A percentile compares a stretch with the other conserved stretches of the same genome.
These are phyloP conservation scores for Eudorina sp. DNA, from an alignment of 139 green algal genomes.

Conservation along the genomic window DNA sequence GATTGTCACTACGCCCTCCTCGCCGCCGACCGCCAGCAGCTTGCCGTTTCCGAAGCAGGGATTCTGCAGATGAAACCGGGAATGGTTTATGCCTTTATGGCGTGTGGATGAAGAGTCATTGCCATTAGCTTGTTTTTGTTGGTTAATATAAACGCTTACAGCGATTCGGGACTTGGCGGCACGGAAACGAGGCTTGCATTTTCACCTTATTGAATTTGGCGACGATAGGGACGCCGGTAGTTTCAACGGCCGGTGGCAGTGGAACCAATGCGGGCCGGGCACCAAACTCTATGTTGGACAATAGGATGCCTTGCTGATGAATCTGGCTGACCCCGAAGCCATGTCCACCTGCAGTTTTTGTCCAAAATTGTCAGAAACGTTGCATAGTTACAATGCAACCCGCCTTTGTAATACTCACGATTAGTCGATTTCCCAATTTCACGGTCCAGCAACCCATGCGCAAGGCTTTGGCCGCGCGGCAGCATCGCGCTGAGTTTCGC, in stretches of 20 bases:
- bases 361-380: not conserved
- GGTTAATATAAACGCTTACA: not conserved
- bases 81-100: no score
- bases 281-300: not conserved
- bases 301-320: not conserved
- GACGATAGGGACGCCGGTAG: not conserved
- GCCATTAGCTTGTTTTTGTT: no score
- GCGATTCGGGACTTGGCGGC: not conserved
- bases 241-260: not conserved
- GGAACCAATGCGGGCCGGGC: not conserved
- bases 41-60: slow-evolving; percentile 40
- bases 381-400: not conserved
- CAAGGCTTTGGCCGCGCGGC: slow-evolving; percentile 1
- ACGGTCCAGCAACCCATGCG: not conserved
- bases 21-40: slow-evolving; percentile 82
- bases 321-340: not conserved
- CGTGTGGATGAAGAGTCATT: no score
- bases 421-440: not conserved
- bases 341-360: slow-evolving; percentile 2
- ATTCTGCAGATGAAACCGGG: not conserved
- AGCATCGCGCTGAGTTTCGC: not conserved
- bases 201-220: slow-evolving; percentile 19
- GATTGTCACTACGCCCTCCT: slow-evolving; percentile 84
- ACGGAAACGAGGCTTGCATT: not conserved
- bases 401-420: not conserved